These are phyloP conservation scores for Sporothrix mexicana DNA, from an alignment of 2,329 filamentous ascomycete genomes.

Conservation along the genomic window DNA sequence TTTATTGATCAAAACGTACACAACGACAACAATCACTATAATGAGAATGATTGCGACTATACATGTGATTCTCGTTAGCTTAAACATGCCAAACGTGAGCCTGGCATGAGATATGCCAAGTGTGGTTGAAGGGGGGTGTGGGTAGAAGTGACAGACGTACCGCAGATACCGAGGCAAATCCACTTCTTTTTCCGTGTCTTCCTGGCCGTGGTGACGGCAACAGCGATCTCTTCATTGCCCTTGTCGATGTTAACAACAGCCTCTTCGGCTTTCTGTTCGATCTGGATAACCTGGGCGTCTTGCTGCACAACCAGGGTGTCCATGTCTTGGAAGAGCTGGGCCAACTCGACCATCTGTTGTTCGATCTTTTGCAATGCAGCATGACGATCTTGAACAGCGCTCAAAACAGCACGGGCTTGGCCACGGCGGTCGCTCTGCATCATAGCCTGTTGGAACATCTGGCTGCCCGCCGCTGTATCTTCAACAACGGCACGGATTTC, in stretches of 20 bases:
- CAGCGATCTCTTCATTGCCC: conserved; percentile 80
- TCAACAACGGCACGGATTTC: conserved; percentile 81
- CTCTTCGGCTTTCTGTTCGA: conserved; percentile 86
- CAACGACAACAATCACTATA: conserved; percentile 58
- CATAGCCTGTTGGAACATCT: conserved; percentile 88
- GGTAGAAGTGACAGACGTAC: conserved; percentile 52
- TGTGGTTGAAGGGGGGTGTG: too few species aligned
- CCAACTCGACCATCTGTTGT: conserved; percentile 83
- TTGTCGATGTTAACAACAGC: conserved; percentile 83
- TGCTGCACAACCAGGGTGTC: conserved; percentile 86
- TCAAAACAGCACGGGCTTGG: conserved; percentile 78
- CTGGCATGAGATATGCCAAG: too few species aligned
- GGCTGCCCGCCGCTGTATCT: conserved; percentile 70
- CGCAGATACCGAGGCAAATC: conserved; percentile 82
- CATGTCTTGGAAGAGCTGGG: conserved; percentile 87
- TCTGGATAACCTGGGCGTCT: conserved; percentile 77
- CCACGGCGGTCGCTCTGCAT: conserved; percentile 81
- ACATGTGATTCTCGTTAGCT: conserved; percentile 16
- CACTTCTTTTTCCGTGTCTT: conserved; percentile 92
- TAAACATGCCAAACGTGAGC: background rate
- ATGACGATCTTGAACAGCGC: conserved; percentile 82
- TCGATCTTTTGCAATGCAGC: conserved; percentile 91
- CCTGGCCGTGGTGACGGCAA: conserved; percentile 81
- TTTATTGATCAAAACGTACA: conserved; percentile 54
- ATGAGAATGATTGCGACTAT: conserved; percentile 60